Evolutionary conservation across 2,329 filamentous ascomycete genomes (phyloP).

Genomic region (Pestalotiopsis sp.): DNA sequence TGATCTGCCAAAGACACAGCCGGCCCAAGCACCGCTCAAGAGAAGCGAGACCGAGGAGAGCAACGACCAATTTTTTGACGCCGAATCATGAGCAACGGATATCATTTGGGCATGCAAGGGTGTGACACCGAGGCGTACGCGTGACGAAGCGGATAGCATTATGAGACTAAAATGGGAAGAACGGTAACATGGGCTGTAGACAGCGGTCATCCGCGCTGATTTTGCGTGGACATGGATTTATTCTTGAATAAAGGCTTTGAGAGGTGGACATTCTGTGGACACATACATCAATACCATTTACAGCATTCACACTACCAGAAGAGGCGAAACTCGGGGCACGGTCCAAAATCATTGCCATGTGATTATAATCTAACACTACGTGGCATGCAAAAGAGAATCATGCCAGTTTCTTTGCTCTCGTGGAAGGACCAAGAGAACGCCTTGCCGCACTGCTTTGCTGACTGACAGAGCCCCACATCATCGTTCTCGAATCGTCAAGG

Average conservation of each 20-base stretch:
- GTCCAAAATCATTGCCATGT: not conserved
- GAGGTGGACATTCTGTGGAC: not conserved
- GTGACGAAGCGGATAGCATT: not conserved
- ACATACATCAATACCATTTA: constrained; percentile 1
- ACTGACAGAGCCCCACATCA: not conserved
- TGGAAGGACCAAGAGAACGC: not conserved
- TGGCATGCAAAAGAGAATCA: not conserved
- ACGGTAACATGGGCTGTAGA: not conserved
- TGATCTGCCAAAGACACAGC: constrained; percentile 39
- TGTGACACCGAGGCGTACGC: not conserved
- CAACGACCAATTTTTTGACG: constrained; percentile 42
- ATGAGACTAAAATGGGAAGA: not conserved
- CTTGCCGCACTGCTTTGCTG: not conserved
- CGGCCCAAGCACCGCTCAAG: constrained; percentile 26
- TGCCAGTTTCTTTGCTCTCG: not conserved
- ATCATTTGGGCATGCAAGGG: not conserved
- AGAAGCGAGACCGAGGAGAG: constrained; percentile 38
- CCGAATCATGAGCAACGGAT: not conserved
- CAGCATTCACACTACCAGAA: not conserved
- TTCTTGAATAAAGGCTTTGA: not conserved
- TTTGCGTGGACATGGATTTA: not conserved
- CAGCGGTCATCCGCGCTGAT: not conserved
- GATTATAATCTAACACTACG: not conserved
- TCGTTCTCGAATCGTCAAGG: not conserved
- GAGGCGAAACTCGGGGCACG: not conserved